Evolutionary conservation across 495 filamentous ascomycete genomes (phyloP), one percentile per base, ranked within the genome.

Genomic region (Hypoxylon fragiforme): DNA sequence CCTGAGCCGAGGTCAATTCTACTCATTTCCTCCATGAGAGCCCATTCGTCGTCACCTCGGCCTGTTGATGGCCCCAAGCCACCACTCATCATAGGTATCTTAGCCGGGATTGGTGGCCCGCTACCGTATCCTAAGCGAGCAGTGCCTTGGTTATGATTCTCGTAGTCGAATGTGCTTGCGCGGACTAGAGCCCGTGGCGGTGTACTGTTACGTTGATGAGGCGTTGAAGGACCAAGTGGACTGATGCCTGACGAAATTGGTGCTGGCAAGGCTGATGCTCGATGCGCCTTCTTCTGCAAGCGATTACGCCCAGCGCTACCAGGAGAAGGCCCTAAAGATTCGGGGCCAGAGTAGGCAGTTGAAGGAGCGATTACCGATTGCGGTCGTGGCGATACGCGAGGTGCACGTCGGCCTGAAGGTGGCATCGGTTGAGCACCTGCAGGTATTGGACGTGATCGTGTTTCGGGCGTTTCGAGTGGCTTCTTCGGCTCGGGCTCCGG

Each of bases 401-500:
- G 47, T 37, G 48, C 13, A 44, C 66, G 54, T 64, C 72, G 54
- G 22, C 57, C 19, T 51, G 64, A 39, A 11, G 69, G 56, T 13
- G 76, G 71, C 57, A 74, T 69, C 3, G 78, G 73, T 39, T 80
- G 77, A 22, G 76, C 70, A 3, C 76, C 75, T 15, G 68, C 66
- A 4, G 80, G 78, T 1, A 67, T 50, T 3, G 75, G 73, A 35
- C 62, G 68, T 28, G 64, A 69, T 11, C 75, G 68, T 19, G 81
- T 81, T 40, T 73, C 64, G 13, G 62, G 60, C 19, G 66, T 44
- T 44, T 82, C 77, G 15, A 61, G 68, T 3, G 76, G 64, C 30
- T 77, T 80, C 69, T 90, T 94, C 18, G 78, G 77, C 61, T 97
- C 92, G 0, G 92, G 92, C 66, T 97, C 91, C 0, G 94, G 94